Evolutionary conservation across 1,284 basidiomycete species (phyloP).

Genomic region (Trametes hirsuta): DNA sequence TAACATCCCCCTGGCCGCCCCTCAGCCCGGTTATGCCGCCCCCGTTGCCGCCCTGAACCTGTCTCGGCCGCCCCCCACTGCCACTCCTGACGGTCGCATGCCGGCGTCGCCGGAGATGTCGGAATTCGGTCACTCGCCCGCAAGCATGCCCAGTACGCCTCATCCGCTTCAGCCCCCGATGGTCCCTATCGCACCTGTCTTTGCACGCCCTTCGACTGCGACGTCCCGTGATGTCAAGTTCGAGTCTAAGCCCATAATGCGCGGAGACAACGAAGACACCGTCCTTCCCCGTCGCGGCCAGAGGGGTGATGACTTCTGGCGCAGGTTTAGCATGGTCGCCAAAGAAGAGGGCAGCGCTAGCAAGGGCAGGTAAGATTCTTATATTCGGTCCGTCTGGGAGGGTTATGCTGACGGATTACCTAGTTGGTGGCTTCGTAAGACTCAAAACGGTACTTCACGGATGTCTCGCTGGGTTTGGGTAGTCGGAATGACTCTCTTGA

Average conservation of each 20-base stretch:
- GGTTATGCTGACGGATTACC: background rate
- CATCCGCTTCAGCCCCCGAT: slow-evolving; percentile 76
- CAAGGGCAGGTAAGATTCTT: slow-evolving; percentile 53
- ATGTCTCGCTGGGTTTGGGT: slow-evolving; percentile 73
- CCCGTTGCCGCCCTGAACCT: slow-evolving; percentile 66
- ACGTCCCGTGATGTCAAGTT: slow-evolving; percentile 53
- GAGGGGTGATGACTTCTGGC: slow-evolving; percentile 82
- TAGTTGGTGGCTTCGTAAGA: slow-evolving; percentile 71
- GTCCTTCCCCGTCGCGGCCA: slow-evolving; percentile 66
- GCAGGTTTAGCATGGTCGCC: slow-evolving; percentile 81
- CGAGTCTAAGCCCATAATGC: slow-evolving; percentile 58
- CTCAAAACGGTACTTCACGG: slow-evolving; percentile 51
- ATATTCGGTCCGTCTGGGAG: background rate
- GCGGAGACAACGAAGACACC: slow-evolving; percentile 68
- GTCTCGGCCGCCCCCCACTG: slow-evolving; percentile 47
- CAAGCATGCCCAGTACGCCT: slow-evolving; percentile 48
- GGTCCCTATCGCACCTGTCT: slow-evolving; percentile 77
- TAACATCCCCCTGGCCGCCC: slow-evolving; percentile 59
- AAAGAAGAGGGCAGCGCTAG: slow-evolving; percentile 56
- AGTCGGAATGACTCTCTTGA: slow-evolving; percentile 58
- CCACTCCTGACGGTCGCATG: slow-evolving; percentile 40
- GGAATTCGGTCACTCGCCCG: slow-evolving; percentile 36
- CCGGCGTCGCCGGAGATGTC: slow-evolving; percentile 43
- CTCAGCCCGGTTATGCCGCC: slow-evolving; percentile 72
- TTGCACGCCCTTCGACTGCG: slow-evolving; percentile 60